Evolutionary conservation across 2,329 filamentous ascomycete species (phyloP).

Genomic region (Penicillium sp.): DNA sequence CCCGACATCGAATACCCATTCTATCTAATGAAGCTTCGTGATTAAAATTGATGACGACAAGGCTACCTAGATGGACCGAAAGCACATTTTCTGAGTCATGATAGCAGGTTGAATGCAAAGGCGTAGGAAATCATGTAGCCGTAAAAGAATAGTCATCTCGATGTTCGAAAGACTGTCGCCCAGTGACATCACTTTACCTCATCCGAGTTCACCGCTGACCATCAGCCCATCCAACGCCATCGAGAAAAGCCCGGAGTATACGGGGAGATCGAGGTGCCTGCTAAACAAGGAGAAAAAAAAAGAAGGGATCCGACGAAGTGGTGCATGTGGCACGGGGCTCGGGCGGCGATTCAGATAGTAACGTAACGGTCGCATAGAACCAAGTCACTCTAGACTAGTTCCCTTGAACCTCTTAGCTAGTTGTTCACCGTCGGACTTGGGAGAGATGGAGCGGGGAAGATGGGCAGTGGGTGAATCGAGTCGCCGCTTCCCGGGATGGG

Average conservation of each 20-base stretch:
- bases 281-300: too few species aligned
- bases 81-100: background rate
- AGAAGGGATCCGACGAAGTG: background rate
- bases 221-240: background rate
- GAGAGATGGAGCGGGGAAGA: constrained; percentile 38
- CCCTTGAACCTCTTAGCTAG: constrained; percentile 66
- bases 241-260: background rate
- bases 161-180: background rate
- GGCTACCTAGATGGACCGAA: background rate
- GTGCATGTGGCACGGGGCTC: background rate
- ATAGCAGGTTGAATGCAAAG: background rate
- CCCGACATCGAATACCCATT: too few species aligned
- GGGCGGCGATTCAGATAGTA: constrained; percentile 5
- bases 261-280: background rate
- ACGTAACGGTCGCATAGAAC: constrained; percentile 10
- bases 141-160: background rate
- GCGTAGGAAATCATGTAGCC: background rate
- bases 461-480: constrained; percentile 13
- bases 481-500: constrained; percentile 33
- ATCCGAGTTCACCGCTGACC: background rate
- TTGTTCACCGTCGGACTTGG: constrained; percentile 53
- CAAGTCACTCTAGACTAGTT: constrained; percentile 53
- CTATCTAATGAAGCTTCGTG: background rate
- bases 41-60: background rate
- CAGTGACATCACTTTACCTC: background rate